Evolutionary conservation across 2,329 filamentous ascomycete genomes (phyloP), one percentile per base, ranked within the genome.

Genomic region (Nothopassalora personata): DNA sequence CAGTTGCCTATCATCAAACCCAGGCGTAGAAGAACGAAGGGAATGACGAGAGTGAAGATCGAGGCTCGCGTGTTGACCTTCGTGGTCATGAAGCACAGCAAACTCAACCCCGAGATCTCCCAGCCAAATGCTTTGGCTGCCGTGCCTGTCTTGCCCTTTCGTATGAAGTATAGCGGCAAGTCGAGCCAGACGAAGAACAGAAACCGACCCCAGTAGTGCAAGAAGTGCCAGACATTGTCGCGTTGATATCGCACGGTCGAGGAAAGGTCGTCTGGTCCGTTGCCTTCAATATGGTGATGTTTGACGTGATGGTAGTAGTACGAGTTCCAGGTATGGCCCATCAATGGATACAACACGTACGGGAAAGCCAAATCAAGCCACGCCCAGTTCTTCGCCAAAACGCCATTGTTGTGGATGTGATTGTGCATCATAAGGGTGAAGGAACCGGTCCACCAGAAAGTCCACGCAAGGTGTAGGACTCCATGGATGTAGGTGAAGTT

Each of bases 231-330:
- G 1, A 85, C 60, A 56, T 83, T 81, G 70, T 93, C 89, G 5
- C 89, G 82, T 70, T 91, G 87, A 72, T 89, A 92, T 13, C 86
- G 81, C 39, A 93, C 81, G 0, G 89, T 93, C 0, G 87, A 88
- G 1, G 86, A 90, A 0, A 91, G 79, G 68, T 93, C 89, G 50
- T 86, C 81, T 0, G 88, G 88, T 0, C 89, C 89, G 67, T 93
- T 93, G 62, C 85, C 87, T 74, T 92, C 89, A 57, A 92, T 85
- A 65, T 93, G 89, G 70, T 93, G 89, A 69, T 91, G 88, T 77
- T 93, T 93, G 70, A 92, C 88, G 68, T 93, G 89, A 70, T 93
- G 89, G 70, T 91, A 92, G 71, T 83, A 93, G 75, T 93, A 93
- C 1, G 86, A 87, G 74, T 93, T 90, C 88, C 88, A 91, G 0